Evolutionary conservation across 331 rosid genomes (phyloP).

Genomic region (Acacia concinna): DNA sequence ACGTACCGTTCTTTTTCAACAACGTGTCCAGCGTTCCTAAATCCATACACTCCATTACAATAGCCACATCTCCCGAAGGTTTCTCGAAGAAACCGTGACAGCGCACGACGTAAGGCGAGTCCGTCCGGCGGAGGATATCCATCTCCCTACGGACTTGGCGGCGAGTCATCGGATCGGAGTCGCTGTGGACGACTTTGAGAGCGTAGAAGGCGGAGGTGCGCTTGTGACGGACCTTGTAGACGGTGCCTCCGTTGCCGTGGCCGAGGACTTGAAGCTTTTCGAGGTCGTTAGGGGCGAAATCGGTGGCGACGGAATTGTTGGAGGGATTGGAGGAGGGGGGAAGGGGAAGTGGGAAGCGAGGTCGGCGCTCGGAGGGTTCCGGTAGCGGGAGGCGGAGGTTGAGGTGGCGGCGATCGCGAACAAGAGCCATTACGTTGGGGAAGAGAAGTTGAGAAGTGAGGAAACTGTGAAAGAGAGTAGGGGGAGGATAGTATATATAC

Average conservation of each 20-base stretch:
- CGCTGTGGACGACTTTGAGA: slow-evolving; percentile 56
- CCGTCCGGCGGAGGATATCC: slow-evolving; percentile 84
- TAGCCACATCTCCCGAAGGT: slow-evolving; percentile 78
- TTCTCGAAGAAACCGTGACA: slow-evolving; percentile 70
- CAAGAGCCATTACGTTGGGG: slow-evolving; percentile 55
- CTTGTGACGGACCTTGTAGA: slow-evolving; percentile 83
- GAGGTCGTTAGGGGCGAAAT: slow-evolving; percentile 46
- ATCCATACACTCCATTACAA: slow-evolving; percentile 82
- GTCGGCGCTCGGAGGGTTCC: slow-evolving; percentile 68
- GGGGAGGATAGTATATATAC: neutral
- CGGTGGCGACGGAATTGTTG: neutral
- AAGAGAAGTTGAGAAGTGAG: neutral
- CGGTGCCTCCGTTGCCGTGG: slow-evolving; percentile 87
- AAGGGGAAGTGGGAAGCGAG: slow-evolving; percentile 64
- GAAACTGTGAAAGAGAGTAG: neutral
- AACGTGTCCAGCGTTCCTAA: slow-evolving; percentile 59
- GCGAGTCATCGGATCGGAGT: slow-evolving; percentile 59
- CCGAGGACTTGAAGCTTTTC: slow-evolving; percentile 80
- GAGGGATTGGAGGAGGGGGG: slow-evolving; percentile 35
- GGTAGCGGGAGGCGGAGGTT: slow-evolving; percentile 81
- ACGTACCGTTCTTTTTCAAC: slow-evolving; percentile 49
- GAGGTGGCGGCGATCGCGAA: slow-evolving; percentile 74
- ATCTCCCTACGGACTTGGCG: slow-evolving; percentile 69
- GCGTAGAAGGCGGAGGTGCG: slow-evolving; percentile 59
- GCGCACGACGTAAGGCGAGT: slow-evolving; percentile 66